Evolutionary conservation across 371 early-diverging fungal species (phyloP), one percentile per base, ranked within the genome.

Genomic region (Rhizopus sp.): DNA sequence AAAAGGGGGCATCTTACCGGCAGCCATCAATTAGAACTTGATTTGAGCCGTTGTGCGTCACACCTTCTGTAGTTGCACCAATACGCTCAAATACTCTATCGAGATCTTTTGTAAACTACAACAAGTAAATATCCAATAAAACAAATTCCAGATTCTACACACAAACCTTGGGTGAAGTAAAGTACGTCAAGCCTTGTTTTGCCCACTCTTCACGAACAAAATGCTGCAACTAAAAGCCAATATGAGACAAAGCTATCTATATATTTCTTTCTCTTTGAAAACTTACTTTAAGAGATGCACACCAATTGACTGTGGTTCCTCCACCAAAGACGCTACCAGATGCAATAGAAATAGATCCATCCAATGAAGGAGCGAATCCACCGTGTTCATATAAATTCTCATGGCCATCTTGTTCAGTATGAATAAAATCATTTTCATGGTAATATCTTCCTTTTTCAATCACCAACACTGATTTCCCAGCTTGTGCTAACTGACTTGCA

Each of bases 151-250:
- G 6, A 37, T 12, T 3, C 30, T 49, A 13, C n/a, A n/a, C n/a
- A 29, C 13, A 49, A 54, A 63, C 63, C 42, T 57, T 53, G 30
- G 77, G 70, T 5, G 87, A 73, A 1, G 59, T 37, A 58, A 90
- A 88, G 58, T 84, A 65, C 37, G 77, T 55, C 3, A 92, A 68
- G 4, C 88, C 85, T 54, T 73, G 60, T 33, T 77, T 77, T 7
- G 87, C 84, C 92, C 92, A 92, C 59, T 92, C 91, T 61, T 85
- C 79, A 13, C 91, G 85, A 31, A 86, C 78, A 61, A 66, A 78
- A 57, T 84, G 65, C 48, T 86, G 89, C 9, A 74, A 75, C 69
- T 82, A 62, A n/a, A 10, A 10, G 35, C 23, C 23, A 23, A 23
- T 2, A 23, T 23, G 2, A 23, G 23, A 23, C 23, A 42, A 42